Base-by-base conservation (phyloP, 192 early-diverging fungal species). In the Phycomyces blakesleeanus region DNA sequence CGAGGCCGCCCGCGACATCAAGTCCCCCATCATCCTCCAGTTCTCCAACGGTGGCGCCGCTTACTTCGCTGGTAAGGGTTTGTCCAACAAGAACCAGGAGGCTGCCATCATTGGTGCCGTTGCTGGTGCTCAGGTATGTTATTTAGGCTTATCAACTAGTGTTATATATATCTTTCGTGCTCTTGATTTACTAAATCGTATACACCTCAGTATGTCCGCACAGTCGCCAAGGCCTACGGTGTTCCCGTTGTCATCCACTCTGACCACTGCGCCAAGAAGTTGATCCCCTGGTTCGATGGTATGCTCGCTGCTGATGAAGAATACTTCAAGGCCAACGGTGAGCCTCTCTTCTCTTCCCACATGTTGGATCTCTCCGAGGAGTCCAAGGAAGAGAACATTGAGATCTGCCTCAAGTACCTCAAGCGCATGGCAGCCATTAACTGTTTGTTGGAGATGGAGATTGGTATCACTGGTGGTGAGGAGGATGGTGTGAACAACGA, bases 401-500 rank as follows among this genome's bases (percentile, higher is more conserved):
- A 82, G 56, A 93, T 78, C 59, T 95, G 91, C 75, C 79, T 87
- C 71, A 84, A 91, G 81, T 97, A 97, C 83, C 81, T 97, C 70
- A 78, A 91, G 80, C 91, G 94, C 67, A 93, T 96, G 89, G 87
- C 89, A 24, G 79, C 84, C 39, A 92, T 96, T 68, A 87, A 91
- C 73, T 85, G 85, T 65, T 83, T 92, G 61, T 85, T 97, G 62
- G 95, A 97, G 83, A 97, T 97, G 92, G 95, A 97, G 83, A 96
- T 97, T 56, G 95, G 95, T 79, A 94, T 97, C 75, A 96, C 93
- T 27, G 95, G 95, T 77, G 95, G 95, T 68, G 95, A 97, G 82
- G 95, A 97, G 78, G 95, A 97, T 76, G 95, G 95, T 77, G 95
- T 97, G 57, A 92, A 96, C 87, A 96, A 97, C 83, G 87, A 90